Conservation (phyloP, 306 rosid species). For the Trifolium dubium region DNA sequence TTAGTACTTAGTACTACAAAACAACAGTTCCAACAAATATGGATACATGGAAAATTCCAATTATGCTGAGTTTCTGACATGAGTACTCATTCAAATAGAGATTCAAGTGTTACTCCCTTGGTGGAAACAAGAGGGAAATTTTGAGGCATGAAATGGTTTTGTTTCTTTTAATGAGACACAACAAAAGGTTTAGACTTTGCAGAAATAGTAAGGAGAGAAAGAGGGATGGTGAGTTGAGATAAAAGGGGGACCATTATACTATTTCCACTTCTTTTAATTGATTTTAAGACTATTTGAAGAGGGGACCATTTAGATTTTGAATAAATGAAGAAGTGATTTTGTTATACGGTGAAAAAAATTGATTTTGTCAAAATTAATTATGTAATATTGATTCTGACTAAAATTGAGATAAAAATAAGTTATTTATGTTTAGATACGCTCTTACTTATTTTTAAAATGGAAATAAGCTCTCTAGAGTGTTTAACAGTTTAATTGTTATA, state of each 20-base stretch:
- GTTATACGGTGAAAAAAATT: neutral
- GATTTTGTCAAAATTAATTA: too few species aligned
- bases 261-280: neutral
- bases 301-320: slow-evolving; percentile 13
- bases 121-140: slow-evolving; percentile 45
- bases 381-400: too few species aligned
- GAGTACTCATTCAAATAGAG: slow-evolving; percentile 38
- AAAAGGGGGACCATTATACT: slow-evolving; percentile 1
- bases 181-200: neutral
- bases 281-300: neutral
- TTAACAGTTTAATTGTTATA: too few species aligned
- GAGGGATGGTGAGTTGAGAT: neutral
- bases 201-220: neutral
- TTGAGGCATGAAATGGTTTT: slow-evolving; percentile 50
- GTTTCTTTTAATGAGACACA: slow-evolving; percentile 79
- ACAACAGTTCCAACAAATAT: slow-evolving; percentile 22
- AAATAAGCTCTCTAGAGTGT: too few species aligned
- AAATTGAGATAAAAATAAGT: too few species aligned
- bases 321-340: neutral
- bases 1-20: neutral
- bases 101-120: slow-evolving; percentile 8
- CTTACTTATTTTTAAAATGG: too few species aligned
- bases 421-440: too few species aligned
- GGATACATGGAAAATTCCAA: slow-evolving; percentile 35
- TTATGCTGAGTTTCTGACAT: slow-evolving; percentile 42